Conservation (phyloP, 2,329 filamentous ascomycete species). For the Fusarium sp. region DNA sequence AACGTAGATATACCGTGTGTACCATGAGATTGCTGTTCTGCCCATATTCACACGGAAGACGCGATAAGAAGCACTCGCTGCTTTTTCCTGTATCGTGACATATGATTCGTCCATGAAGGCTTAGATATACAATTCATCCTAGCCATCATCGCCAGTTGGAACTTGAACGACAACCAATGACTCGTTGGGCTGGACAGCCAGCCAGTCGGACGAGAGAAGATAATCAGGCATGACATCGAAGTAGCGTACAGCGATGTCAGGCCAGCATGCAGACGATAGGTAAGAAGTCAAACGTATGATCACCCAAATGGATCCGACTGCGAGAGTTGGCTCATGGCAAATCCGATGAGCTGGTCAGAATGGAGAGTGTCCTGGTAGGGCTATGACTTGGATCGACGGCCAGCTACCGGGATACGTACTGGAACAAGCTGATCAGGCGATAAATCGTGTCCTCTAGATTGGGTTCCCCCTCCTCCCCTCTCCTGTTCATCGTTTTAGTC, state of each 20-base stretch:
- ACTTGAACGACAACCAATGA: not conserved
- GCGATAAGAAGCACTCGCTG: not conserved
- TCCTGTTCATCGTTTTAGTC: slow-evolving; percentile 29
- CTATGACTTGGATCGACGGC: slow-evolving; percentile 37
- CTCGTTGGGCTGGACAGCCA: not conserved
- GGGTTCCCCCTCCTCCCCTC: slow-evolving; percentile 28
- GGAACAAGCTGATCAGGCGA: not conserved
- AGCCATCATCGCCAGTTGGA: not conserved
- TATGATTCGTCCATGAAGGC: not conserved
- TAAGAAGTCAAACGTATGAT: not conserved
- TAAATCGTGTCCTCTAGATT: slow-evolving; percentile 2
- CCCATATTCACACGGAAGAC: not conserved
- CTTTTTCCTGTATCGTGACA: not conserved
- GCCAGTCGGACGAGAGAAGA: not conserved
- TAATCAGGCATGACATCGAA: not conserved
- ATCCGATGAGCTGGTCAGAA: slow-evolving; percentile 32
- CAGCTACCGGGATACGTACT: slow-evolving; percentile 8
- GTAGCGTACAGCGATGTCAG: not conserved
- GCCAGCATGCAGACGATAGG: not conserved
- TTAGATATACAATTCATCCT: not conserved
- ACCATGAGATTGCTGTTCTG: not conserved
- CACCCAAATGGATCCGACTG: not conserved
- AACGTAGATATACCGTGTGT: not conserved
- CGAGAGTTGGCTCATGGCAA: slow-evolving; percentile 1
- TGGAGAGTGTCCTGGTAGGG: slow-evolving; percentile 24